Conservation (phyloP, 1,284 basidiomycete genomes). For the Ganoderma resinaceum region DNA sequence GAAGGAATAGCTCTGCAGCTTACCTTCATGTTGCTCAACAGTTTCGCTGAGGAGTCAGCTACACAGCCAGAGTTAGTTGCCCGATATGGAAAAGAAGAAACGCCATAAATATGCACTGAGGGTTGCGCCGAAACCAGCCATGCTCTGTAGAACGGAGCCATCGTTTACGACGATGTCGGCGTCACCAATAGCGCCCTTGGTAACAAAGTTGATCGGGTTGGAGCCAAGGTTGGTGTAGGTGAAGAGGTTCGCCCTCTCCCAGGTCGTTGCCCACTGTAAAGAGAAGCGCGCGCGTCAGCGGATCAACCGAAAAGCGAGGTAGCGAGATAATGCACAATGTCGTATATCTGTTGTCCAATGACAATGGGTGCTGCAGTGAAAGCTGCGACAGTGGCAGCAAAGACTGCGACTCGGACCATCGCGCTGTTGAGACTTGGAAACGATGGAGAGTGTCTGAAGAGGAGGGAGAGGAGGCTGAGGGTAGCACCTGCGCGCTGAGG, state of each 20-base stretch:
- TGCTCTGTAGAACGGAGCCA: conserved; percentile 48
- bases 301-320: neutral
- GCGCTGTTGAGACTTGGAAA: conserved; percentile 10
- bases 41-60: conserved; percentile 58
- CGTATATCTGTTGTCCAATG: conserved; percentile 43
- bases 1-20: neutral
- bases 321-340: conserved; percentile 39
- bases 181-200: conserved; percentile 47
- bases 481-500: neutral
- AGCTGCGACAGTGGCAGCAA: conserved; percentile 7
- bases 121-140: conserved; percentile 56
- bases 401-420: conserved; percentile 24
- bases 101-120: conserved; percentile 49
- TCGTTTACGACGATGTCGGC: conserved; percentile 55
- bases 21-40: conserved; percentile 57
- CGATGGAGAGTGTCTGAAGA: conserved; percentile 11
- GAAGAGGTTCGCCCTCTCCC: conserved; percentile 45
- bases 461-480: neutral
- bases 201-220: conserved; percentile 46
- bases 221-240: conserved; percentile 41
- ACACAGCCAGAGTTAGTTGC: neutral
- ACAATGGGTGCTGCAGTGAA: conserved; percentile 21
- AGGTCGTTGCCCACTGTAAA: conserved; percentile 46
- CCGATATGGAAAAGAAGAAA: neutral
- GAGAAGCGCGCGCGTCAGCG: conserved; percentile 4